These are phyloP conservation scores for Spinacia oleracea DNA, from an alignment of 179 eudicot species.

Conservation along the genomic window DNA sequence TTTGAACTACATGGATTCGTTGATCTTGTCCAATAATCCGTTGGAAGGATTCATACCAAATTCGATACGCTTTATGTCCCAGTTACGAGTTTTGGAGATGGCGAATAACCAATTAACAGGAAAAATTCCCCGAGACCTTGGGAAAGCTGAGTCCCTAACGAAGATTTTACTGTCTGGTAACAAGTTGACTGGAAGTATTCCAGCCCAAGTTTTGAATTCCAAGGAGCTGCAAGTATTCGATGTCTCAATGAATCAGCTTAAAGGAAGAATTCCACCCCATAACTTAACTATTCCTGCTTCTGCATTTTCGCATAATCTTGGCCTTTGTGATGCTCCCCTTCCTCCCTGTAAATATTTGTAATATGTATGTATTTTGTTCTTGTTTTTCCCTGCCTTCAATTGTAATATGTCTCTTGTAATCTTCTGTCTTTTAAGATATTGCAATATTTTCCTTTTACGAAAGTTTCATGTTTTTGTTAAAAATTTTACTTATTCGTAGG, in stretches of 20 bases:
- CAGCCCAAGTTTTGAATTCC: not conserved
- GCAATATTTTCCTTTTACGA: too few species aligned
- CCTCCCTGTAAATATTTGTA: conserved; percentile 4
- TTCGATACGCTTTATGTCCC: conserved; percentile 53
- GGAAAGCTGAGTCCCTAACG: too few species aligned
- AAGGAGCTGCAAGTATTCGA: not conserved
- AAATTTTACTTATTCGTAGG: too few species aligned
- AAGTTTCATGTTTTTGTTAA: too few species aligned
- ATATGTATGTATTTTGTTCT: too few species aligned
- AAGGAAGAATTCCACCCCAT: not conserved
- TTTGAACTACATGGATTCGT: conserved; percentile 44
- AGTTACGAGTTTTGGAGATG: conserved; percentile 44
- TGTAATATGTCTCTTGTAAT: too few species aligned
- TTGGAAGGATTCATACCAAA: conserved; percentile 63
- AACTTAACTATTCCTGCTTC: not conserved
- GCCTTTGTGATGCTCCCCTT: not conserved
- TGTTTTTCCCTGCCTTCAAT: too few species aligned
- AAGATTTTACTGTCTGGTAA: too few species aligned
- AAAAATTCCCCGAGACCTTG: too few species aligned
- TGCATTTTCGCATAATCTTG: not conserved
- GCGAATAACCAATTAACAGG: conserved; percentile 16
- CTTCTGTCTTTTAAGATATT: too few species aligned
- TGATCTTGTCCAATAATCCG: conserved; percentile 59
- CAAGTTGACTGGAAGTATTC: conserved; percentile 7
- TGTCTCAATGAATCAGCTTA: not conserved